These are phyloP conservation scores for Gleditsia sinensis DNA, from an alignment of 306 rosid species.

Conservation along the genomic window DNA sequence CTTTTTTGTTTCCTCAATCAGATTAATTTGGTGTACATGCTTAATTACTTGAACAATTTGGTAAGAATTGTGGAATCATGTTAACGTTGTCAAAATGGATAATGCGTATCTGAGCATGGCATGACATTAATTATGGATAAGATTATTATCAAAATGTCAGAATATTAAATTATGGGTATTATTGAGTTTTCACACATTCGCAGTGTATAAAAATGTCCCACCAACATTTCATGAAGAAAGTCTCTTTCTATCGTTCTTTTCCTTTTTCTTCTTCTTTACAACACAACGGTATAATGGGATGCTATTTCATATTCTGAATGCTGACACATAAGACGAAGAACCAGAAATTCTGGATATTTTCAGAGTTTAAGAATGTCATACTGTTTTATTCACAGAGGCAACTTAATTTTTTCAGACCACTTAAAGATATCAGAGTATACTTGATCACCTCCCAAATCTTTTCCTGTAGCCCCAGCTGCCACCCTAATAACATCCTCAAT, in stretches of 20 bases:
- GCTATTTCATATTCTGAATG: too few species aligned
- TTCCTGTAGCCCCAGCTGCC: constrained; percentile 78
- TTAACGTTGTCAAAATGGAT: background rate
- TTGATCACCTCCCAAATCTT: constrained; percentile 77
- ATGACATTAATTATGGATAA: too few species aligned
- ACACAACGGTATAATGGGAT: background rate
- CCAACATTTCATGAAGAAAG: background rate
- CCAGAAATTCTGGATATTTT: background rate
- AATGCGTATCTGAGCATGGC: too few species aligned
- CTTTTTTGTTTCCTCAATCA: background rate
- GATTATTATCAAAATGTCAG: too few species aligned
- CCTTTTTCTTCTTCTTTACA: background rate
- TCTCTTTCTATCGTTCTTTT: background rate
- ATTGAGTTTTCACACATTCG: background rate
- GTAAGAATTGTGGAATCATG: background rate
- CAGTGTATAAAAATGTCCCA: background rate
- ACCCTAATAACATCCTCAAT: constrained; percentile 77
- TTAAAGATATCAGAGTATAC: constrained; percentile 69
- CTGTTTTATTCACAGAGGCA: constrained; percentile 35
- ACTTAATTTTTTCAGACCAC: constrained; percentile 71
- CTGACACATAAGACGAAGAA: background rate
- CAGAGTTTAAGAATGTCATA: too few species aligned
- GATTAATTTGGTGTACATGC: background rate
- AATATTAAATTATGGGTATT: background rate
- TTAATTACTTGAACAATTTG: background rate